Base-by-base conservation (phyloP, 371 early-diverging fungal species). In the Mucor indicus region DNA sequence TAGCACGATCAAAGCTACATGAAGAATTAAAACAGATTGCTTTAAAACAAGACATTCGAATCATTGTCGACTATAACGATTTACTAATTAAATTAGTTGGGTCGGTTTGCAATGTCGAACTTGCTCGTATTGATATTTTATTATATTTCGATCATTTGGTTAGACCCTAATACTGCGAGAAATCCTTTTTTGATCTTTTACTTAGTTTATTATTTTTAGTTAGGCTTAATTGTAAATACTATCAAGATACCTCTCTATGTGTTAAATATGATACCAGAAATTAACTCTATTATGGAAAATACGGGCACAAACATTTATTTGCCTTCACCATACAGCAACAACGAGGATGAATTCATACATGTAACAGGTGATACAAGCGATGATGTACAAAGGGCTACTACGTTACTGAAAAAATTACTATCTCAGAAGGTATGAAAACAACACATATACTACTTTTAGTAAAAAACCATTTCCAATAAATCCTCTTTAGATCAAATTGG, bases 231-330 rank as follows among this genome's bases (percentile, higher is more conserved):
- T 33, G 41, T 35, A 16, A 36, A 48, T 21, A 44, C 25, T 33
- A 11, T 51, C 12, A 36, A 24, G 11, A 39, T 52, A n/a, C 58
- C 53, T 19, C 43, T 53, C 3, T 58, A 53, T 19, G 29, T 33
- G 3, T 15, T 53, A 2, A 52, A 53, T 35, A 32, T 48, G 4
- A 10, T 58, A 16, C 21, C 29, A 7, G 31, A 72, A 11, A 53
- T 86, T 20, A 68, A 78, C 39, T 50, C 69, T 4, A 68, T 88
- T 36, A 88, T 87, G 89, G 72, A 81, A 39, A 77, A 80, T 35
- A 79, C 76, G 15, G 44, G 69, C 35, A 82, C 81, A 32, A 83
- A 75, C 53, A 74, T 88, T 37, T 86, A 86, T 62, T 38, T 87
- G 29, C 79, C 89, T 20, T 74, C 76, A 17, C 44, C 51, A 4